These are phyloP conservation scores for Chrysophaeum taylorii DNA, from an alignment of 352 stramenopile genomes.

Conservation along the genomic window DNA sequence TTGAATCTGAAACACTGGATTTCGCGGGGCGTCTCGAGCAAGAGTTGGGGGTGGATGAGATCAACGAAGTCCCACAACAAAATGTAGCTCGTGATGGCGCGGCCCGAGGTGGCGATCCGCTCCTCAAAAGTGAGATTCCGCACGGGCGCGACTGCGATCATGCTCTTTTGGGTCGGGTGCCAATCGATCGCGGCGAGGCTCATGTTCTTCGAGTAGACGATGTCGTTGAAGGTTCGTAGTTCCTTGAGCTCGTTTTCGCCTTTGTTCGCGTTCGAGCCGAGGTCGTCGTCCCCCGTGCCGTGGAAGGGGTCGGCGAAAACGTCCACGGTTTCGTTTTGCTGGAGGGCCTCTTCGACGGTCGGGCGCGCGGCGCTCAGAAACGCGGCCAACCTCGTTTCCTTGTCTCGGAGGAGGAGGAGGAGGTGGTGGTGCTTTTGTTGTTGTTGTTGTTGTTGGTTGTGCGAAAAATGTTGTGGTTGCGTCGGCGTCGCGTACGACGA, in stretches of 20 bases:
- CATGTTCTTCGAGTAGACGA: conserved; percentile 85
- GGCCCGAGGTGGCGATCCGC: conserved; percentile 49
- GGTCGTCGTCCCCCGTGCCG: conserved; percentile 28
- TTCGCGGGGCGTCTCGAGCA: conserved; percentile 77
- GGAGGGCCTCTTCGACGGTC: conserved; percentile 39
- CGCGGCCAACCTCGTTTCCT: neutral
- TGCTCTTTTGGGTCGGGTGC: conserved; percentile 69
- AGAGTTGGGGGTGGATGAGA: conserved; percentile 79
- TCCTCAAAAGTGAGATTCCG: conserved; percentile 70
- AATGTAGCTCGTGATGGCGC: conserved; percentile 68
- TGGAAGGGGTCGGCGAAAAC: conserved; percentile 40
- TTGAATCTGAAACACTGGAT: conserved; percentile 75
- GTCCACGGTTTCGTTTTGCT: conserved; percentile 54
- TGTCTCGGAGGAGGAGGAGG: neutral
- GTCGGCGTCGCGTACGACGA: no score
- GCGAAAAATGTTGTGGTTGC: neutral
- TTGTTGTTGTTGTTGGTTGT: neutral
- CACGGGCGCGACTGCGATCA: conserved; percentile 67
- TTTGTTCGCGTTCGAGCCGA: conserved; percentile 19
- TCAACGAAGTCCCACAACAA: conserved; percentile 85
- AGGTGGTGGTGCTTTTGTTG: neutral
- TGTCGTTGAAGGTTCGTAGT: conserved; percentile 76
- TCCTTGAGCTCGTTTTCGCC: conserved; percentile 74
- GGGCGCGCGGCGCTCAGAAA: conserved; percentile 24
- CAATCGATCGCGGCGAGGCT: conserved; percentile 70